These are phyloP conservation scores for Epichloe coenophiala DNA, from an alignment of 2,329 filamentous ascomycete genomes.

Conservation along the genomic window DNA sequence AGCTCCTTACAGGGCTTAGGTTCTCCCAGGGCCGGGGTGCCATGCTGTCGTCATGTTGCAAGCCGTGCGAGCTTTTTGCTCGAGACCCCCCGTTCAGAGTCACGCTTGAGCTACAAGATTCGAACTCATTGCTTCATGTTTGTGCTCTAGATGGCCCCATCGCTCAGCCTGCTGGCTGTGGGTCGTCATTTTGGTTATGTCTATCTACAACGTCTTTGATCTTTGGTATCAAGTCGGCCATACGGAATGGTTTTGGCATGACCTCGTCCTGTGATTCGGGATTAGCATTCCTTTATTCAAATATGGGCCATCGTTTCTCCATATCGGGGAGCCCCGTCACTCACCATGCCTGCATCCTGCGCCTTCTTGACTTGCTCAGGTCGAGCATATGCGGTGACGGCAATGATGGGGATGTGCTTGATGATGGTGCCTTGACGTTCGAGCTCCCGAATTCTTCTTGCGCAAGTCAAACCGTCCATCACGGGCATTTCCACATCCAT, in stretches of 20 bases:
- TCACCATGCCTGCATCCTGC: conserved; percentile 57
- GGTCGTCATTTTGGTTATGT: background rate
- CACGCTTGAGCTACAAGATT: too few relatives aligned
- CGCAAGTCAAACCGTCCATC: conserved; percentile 67
- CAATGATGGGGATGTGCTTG: conserved; percentile 60
- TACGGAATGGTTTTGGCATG: conserved; percentile 6
- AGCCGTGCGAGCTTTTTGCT: too few relatives aligned
- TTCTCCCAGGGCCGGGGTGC: too few relatives aligned
- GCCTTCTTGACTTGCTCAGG: conserved; percentile 59
- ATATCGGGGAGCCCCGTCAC: conserved; percentile 13
- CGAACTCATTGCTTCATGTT: background rate
- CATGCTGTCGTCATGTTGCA: too few relatives aligned
- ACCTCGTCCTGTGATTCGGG: conserved; percentile 2
- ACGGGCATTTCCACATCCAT: conserved; percentile 78
- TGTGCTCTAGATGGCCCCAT: too few relatives aligned
- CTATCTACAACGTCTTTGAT: conserved; percentile 3
- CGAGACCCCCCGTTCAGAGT: too few relatives aligned
- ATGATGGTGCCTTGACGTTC: conserved; percentile 47
- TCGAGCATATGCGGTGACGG: conserved; percentile 70
- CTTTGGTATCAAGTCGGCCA: conserved; percentile 4
- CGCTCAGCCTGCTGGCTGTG: background rate
- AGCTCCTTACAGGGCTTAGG: too few relatives aligned
- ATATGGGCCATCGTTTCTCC: background rate
- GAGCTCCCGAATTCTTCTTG: conserved; percentile 53
- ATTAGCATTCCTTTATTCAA: background rate